Evolutionary conservation across 2,329 filamentous ascomycete genomes (phyloP).

Genomic region (Alternaria incomplexa): DNA sequence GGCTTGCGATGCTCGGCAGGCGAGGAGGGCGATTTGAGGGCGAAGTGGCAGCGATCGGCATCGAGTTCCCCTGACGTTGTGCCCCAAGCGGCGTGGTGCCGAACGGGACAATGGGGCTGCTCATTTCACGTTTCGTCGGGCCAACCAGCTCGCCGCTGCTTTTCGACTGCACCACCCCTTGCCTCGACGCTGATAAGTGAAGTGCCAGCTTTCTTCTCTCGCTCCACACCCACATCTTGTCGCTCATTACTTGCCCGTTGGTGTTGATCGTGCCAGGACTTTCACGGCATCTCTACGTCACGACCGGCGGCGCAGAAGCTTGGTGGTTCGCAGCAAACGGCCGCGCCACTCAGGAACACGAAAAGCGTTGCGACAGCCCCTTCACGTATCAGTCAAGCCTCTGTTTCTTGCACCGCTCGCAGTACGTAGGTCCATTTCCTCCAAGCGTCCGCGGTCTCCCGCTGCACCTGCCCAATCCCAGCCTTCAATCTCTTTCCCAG

Average conservation of each 20-base stretch:
- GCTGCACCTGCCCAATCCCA: conserved; percentile 14
- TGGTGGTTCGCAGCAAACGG: background rate
- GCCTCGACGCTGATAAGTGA: conserved; percentile 14
- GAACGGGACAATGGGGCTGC: conserved; percentile 15
- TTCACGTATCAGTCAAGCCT: background rate
- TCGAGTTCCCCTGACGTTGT: conserved; percentile 17
- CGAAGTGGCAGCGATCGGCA: conserved; percentile 11
- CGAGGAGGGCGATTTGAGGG: background rate
- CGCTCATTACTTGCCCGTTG: conserved; percentile 5
- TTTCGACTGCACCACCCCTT: background rate
- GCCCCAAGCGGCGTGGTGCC: conserved; percentile 15
- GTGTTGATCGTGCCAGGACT: background rate
- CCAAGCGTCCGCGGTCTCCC: conserved; percentile 24
- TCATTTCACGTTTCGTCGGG: conserved; percentile 39
- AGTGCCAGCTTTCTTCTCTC: conserved; percentile 4
- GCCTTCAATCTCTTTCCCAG: background rate
- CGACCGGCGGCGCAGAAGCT: background rate
- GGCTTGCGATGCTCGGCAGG: conserved; percentile 8
- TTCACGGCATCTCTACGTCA: conserved; percentile 1
- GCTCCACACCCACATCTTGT: conserved; percentile 10
- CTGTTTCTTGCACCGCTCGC: background rate
- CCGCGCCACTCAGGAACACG: conserved; percentile 13
- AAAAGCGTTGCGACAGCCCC: conserved; percentile 10
- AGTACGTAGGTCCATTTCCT: conserved; percentile 24
- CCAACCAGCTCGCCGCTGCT: conserved; percentile 22